These are phyloP conservation scores for Orbilia ellipsospora DNA, from an alignment of 2,329 filamentous ascomycete genomes.

Conservation along the genomic window DNA sequence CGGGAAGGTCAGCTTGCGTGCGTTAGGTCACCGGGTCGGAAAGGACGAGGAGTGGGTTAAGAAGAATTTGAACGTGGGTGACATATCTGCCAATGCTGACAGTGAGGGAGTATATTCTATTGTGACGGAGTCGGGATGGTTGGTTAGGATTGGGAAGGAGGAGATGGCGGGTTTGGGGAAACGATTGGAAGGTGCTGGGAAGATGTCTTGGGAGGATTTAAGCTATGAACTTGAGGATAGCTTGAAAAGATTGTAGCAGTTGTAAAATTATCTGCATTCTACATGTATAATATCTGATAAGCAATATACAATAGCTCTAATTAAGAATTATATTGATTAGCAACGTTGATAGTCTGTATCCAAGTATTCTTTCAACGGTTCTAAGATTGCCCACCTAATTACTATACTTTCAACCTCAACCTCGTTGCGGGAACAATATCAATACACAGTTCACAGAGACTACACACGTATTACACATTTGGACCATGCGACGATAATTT, in stretches of 20 bases:
- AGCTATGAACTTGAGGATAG: slow-evolving; percentile 26
- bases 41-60: slow-evolving; percentile 41
- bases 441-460: no score
- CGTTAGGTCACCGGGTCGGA: slow-evolving; percentile 33
- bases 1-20: slow-evolving; percentile 39
- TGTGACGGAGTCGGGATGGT: slow-evolving; percentile 45
- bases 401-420: no score
- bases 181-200: slow-evolving; percentile 24
- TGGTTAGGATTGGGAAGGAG: slow-evolving; percentile 42
- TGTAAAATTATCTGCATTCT: no score
- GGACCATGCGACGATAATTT: no score
- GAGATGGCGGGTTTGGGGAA: slow-evolving; percentile 19
- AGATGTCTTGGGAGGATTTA: slow-evolving; percentile 49
- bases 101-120: slow-evolving; percentile 11
- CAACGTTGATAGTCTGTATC: no score
- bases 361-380: no score
- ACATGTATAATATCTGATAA: no score
- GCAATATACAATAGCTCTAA: no score
- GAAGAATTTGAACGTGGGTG: slow-evolving; percentile 22
- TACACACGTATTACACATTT: no score
- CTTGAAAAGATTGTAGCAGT: slow-evolving; percentile 24
- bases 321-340: no score
- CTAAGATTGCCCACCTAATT: no score
- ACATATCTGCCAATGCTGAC: not conserved
- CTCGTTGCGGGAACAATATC: no score